Evolutionary conservation across 495 filamentous ascomycete species (phyloP).

Genomic region (Hypomontagnella submonticulosa): DNA sequence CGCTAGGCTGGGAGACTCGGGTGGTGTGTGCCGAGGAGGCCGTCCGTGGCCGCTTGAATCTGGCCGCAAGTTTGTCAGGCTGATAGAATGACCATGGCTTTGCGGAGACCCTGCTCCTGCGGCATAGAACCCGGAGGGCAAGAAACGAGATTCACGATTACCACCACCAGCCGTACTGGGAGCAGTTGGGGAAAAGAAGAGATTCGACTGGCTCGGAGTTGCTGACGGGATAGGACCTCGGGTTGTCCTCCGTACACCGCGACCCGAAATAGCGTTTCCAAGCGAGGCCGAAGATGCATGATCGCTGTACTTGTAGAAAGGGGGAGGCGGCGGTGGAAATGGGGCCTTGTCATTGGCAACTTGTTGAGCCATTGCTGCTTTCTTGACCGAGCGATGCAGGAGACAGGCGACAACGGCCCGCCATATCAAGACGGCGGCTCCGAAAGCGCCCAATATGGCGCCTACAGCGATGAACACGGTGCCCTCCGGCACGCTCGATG

Average conservation of each 20-base stretch:
- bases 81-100: slow-evolving; percentile 62
- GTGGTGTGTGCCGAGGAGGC: slow-evolving; percentile 61
- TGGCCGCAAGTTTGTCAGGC: slow-evolving; percentile 65
- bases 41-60: slow-evolving; percentile 61
- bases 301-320: slow-evolving; percentile 68
- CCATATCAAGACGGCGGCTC: slow-evolving; percentile 83
- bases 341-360: slow-evolving; percentile 70
- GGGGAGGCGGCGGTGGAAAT: slow-evolving; percentile 61
- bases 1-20: slow-evolving; percentile 66
- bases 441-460: slow-evolving; percentile 84
- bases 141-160: slow-evolving; percentile 75
- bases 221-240: slow-evolving; percentile 56
- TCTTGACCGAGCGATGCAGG: slow-evolving; percentile 86
- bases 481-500: slow-evolving; percentile 88
- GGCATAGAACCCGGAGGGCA: slow-evolving; percentile 94
- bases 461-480: slow-evolving; percentile 97
- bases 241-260: slow-evolving; percentile 52
- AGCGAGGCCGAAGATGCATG: slow-evolving; percentile 70
- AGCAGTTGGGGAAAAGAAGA: slow-evolving; percentile 97
- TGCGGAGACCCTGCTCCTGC: slow-evolving; percentile 64
- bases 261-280: slow-evolving; percentile 58
- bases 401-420: slow-evolving; percentile 90
- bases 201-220: slow-evolving; percentile 64
- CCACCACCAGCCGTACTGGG: slow-evolving; percentile 49
- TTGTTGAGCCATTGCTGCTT: slow-evolving; percentile 78